These are phyloP conservation scores for Beauveria sp. DNA, from an alignment of 2,329 filamentous ascomycete species.

Conservation along the genomic window DNA sequence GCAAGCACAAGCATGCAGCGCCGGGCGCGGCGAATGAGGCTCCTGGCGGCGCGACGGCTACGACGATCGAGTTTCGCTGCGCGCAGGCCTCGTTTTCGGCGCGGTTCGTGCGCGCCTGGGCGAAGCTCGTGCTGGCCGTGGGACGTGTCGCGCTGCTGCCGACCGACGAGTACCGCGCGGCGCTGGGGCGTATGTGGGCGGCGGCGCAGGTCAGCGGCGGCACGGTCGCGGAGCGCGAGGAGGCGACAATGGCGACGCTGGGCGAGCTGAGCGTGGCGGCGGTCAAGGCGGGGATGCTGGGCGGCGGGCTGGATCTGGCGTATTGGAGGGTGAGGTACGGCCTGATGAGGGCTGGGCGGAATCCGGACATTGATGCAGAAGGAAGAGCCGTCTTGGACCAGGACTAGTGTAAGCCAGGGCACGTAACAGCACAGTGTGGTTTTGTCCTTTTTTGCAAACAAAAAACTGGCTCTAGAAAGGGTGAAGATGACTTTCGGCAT, in stretches of 20 bases:
- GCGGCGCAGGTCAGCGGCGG: background rate
- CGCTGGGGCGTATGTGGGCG: background rate
- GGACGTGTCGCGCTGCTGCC: conserved; percentile 13
- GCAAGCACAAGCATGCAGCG: background rate
- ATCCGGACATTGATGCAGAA: background rate
- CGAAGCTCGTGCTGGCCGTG: conserved; percentile 11
- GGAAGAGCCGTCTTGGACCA: background rate
- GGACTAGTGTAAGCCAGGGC: background rate
- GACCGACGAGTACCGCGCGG: background rate
- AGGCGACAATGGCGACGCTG: background rate
- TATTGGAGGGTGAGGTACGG: background rate
- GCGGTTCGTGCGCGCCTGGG: conserved; percentile 13
- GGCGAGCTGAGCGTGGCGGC: background rate
- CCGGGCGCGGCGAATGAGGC: background rate
- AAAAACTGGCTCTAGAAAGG: too few species aligned
- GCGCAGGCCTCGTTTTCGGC: conserved; percentile 13
- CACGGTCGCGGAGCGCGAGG: background rate
- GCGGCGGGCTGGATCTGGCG: background rate
- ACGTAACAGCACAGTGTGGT: too few species aligned
- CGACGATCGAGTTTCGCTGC: conserved; percentile 16
- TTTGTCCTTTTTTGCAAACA: background rate
- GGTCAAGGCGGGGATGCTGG: background rate
- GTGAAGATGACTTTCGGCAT: too few species aligned
- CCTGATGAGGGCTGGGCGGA: background rate
- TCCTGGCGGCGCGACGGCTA: background rate